Conservation (phyloP, 805 yeast species). For the Pichia thaimueangensis region DNA sequence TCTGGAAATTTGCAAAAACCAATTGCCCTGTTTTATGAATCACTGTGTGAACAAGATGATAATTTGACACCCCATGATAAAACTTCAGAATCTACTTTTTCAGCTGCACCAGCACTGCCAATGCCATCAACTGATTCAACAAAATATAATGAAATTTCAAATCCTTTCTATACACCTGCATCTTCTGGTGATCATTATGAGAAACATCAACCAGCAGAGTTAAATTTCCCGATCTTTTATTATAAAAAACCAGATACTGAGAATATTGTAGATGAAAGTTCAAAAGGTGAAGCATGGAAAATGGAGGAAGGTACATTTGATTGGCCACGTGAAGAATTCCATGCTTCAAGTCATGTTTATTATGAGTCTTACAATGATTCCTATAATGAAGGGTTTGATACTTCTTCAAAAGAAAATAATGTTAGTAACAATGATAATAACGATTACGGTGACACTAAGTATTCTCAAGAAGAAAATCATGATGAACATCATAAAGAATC, state of each 20-base stretch:
- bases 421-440: background rate
- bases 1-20: conserved; percentile 22
- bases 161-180: conserved; percentile 8
- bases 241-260: conserved; percentile 17
- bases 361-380: no score
- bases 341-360: background rate
- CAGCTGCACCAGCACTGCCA: no score
- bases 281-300: conserved; percentile 30
- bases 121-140: no score
- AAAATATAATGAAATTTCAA: background rate
- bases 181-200: background rate
- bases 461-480: no score
- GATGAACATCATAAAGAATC: conserved; percentile 1
- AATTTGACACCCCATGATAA: no score
- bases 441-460: no score
- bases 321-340: conserved; percentile 11
- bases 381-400: no score
- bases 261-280: conserved; percentile 14
- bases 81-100: no score
- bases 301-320: conserved; percentile 21
- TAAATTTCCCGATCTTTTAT: conserved; percentile 21
- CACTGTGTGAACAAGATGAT: no score
- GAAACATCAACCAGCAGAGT: background rate
- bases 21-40: no score
- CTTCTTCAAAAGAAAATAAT: no score